These are phyloP conservation scores for Priceomyces castillae DNA, from an alignment of 805 yeast species.

Conservation along the genomic window DNA sequence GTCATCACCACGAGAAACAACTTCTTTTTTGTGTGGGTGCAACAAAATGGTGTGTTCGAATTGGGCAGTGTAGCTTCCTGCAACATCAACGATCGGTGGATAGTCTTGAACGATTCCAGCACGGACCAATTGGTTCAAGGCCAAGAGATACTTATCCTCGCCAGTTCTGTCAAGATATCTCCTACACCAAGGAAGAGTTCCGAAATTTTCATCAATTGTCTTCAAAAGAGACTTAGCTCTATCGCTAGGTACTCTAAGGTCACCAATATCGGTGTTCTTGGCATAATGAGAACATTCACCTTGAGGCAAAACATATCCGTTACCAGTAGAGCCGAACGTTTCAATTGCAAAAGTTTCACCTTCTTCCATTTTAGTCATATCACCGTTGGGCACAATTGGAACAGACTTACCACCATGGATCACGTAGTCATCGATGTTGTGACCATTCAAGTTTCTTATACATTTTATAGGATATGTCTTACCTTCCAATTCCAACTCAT, in stretches of 20 bases:
- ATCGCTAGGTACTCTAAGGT: constrained; percentile 48
- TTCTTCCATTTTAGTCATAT: constrained; percentile 97
- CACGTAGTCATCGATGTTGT: constrained; percentile 75
- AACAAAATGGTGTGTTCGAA: constrained; percentile 90
- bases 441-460: constrained; percentile 92
- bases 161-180: constrained; percentile 90
- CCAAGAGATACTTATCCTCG: constrained; percentile 86
- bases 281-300: constrained; percentile 98
- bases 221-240: constrained; percentile 68
- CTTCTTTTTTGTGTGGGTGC: constrained; percentile 90
- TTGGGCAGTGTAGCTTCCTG: constrained; percentile 93
- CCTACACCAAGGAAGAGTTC: constrained; percentile 95
- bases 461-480: constrained; percentile 80
- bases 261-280: constrained; percentile 46
- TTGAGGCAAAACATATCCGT: constrained; percentile 78
- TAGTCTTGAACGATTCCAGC: constrained; percentile 89
- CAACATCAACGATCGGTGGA: constrained; percentile 84
- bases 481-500: constrained; percentile 89
- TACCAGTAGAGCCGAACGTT: constrained; percentile 96
- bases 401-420: constrained; percentile 97
- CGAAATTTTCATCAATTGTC: constrained; percentile 77
- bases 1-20: constrained; percentile 93
- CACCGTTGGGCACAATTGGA: constrained; percentile 92
- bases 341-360: constrained; percentile 98
- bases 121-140: constrained; percentile 79